Conservation (phyloP, 108 stramenopile genomes). For the Nitzschia palea region DNA sequence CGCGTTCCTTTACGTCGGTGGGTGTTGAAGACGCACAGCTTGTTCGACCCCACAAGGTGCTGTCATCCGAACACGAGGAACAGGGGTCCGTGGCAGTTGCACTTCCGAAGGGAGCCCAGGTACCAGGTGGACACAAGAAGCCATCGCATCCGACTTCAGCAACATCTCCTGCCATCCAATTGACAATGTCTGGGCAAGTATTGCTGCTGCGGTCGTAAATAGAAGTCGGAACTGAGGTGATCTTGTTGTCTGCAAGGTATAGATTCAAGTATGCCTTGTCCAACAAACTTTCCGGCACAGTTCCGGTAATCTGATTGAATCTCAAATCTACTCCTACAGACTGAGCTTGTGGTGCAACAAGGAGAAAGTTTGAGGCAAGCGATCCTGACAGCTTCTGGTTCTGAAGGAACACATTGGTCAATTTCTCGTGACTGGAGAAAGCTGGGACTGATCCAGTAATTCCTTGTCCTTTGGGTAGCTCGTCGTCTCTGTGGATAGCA, state of each 20-base stretch:
- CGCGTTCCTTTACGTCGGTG: constrained; percentile 31
- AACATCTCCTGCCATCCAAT: constrained; percentile 66
- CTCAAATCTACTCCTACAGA: constrained; percentile 36
- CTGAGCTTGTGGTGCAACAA: constrained; percentile 9
- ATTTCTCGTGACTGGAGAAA: constrained; percentile 19
- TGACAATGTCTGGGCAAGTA: constrained; percentile 11
- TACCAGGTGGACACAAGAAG: constrained; percentile 72
- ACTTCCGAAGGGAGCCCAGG: constrained; percentile 47
- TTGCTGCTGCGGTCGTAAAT: constrained; percentile 26
- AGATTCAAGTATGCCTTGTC: constrained; percentile 32
- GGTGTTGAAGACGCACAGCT: constrained; percentile 28
- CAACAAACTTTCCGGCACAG: constrained; percentile 27
- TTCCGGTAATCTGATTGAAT: constrained; percentile 34
- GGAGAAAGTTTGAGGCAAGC: constrained; percentile 38
- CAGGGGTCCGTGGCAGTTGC: constrained; percentile 22
- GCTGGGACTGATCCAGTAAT: constrained; percentile 38
- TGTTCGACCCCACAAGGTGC: constrained; percentile 38
- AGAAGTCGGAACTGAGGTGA: constrained; percentile 26
- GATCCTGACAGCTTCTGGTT: constrained; percentile 39
- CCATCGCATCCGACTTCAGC: constrained; percentile 64
- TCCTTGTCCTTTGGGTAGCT: constrained; percentile 28
- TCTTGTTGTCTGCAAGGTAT: constrained; percentile 42
- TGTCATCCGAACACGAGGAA: constrained; percentile 1
- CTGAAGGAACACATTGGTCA: constrained; percentile 35
- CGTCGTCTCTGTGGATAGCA: constrained; percentile 16